Evolutionary conservation across 2,329 filamentous ascomycete genomes (phyloP).

Genomic region (Ophiosphaerella korrae): DNA sequence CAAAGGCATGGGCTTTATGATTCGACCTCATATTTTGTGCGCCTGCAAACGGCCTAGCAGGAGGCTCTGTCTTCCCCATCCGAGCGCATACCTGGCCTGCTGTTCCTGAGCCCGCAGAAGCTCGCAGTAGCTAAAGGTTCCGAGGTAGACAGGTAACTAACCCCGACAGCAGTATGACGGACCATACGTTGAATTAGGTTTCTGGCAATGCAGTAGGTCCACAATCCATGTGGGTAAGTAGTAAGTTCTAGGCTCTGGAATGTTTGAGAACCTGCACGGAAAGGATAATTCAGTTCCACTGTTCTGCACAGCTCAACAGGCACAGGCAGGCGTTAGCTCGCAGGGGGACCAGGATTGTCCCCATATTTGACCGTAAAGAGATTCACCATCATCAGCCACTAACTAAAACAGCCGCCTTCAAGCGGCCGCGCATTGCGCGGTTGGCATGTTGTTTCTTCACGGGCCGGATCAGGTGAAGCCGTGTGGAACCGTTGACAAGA

Average conservation of each 20-base stretch:
- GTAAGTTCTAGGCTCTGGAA: slow-evolving; percentile 15
- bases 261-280: slow-evolving; percentile 10
- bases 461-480: slow-evolving; percentile 11
- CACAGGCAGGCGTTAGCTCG: slow-evolving; percentile 20
- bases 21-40: slow-evolving; percentile 20
- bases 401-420: slow-evolving; percentile 3
- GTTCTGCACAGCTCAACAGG: slow-evolving; percentile 23
- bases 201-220: slow-evolving; percentile 7
- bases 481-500: slow-evolving; percentile 27
- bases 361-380: slow-evolving; percentile 9
- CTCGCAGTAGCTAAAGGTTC: slow-evolving; percentile 4
- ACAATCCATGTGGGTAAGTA: slow-evolving; percentile 11
- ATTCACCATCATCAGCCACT: slow-evolving; percentile 9
- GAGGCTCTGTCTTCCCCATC: slow-evolving; percentile 45
- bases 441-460: slow-evolving; percentile 10
- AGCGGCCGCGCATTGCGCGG: slow-evolving; percentile 42
- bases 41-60: slow-evolving; percentile 21
- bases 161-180: neutral
- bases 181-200: neutral
- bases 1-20: slow-evolving; percentile 23
- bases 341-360: slow-evolving; percentile 15
- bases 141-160: neutral
- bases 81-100: slow-evolving; percentile 31
- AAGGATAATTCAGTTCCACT: slow-evolving; percentile 23
- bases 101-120: slow-evolving; percentile 30